Base-by-base conservation (phyloP, 371 early-diverging fungal species). In the Actinomortierella ambigua region DNA sequence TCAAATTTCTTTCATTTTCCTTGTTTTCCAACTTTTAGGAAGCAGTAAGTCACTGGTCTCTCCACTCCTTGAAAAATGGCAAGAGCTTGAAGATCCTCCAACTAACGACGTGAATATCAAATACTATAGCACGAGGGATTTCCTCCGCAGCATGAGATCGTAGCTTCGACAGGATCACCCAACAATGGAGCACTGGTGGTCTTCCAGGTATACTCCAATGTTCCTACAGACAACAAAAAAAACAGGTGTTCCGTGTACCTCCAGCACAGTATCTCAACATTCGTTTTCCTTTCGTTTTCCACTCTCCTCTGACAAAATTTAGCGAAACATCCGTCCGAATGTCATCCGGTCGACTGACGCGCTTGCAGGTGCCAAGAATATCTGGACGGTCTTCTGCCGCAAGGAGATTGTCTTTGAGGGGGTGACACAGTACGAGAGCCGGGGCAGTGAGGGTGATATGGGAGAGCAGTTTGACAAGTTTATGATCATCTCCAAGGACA, bases 101-200 rank as follows among this genome's bases (percentile, higher is more conserved):
- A 6, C 4, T 34, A 6, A 4, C 11, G 4, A 6, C 11, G 34
- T 34, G 7, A 34, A 34, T 34, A 34, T 34, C 34, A 11, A 34
- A 11, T n/a, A n/a, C n/a, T 59, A 8, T 53, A 69, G 69, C 69
- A 69, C 13, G 60, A 71, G 34, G 76, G 54, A 9, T 65, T 52
- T 40, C 64, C 76, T 47, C 73, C 82, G n/a, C 83, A 87, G 28
- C 71, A 95, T 20, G 96, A 96, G 59, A 68, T 97, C 4, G 93
- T 94, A 1, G 87, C 86, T 9, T 93, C 94, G 46, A 82, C 90
- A 14, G 97, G 95, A 5, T 81, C 91, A 53, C 93, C 86, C 18
- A 81, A 82, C 42, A 81, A 85, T 55, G 96, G 96, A 0, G 77
- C 90, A 1, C 75, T 97, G 8, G 88, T 86, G 39, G 86, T 95